Evolutionary conservation across 345 rosid genomes (phyloP), one percentile per base, ranked within the genome.

Genomic region (Citrus australasica): DNA sequence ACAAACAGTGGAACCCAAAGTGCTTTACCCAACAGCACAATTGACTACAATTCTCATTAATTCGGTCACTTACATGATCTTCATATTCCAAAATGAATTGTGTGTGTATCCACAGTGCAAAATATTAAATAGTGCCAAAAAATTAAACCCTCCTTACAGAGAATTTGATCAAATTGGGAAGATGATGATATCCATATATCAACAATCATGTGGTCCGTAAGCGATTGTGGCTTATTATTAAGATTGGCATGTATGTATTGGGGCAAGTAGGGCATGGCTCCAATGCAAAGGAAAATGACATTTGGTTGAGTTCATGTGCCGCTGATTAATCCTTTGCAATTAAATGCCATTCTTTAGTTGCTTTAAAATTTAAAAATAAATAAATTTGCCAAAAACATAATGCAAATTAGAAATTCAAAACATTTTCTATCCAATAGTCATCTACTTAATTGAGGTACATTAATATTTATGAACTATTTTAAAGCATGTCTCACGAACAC

Each of bases 141-240:
- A 38, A 68, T 40, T 13, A 19, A n/a, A 17, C 40, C 48, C 42
- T 53, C 8, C 24, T 58, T 17, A 25, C 21, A 7, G 13, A 37
- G 42, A 59, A 61, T 60, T 19, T 38, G 27, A 74, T 74, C 67
- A 16, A 40, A 38, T 60, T 17, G 21, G 14, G 56, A 25, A 40
- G 21, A 22, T 5, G 1, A 14, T 73, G 53, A 35, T 60, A 30
- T 30, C 65, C 51, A 55, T 17, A 3, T 3, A 6, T 7, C 68
- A 77, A 17, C 59, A 56, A 17, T 46, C 51, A 46, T 46, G 66
- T 77, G 79, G 79, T 58, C 79, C 67, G 17, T 30, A 56, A 24
- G 55, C 21, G 5, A 67, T 21, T 63, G 64, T 53, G 55, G 28
- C 51, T 6, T 67, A 19, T 13, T 13, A 76, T 46, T 35, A 76